Evolutionary conservation across 2,329 filamentous ascomycete species (phyloP).

Genomic region (Didymella pomorum): DNA sequence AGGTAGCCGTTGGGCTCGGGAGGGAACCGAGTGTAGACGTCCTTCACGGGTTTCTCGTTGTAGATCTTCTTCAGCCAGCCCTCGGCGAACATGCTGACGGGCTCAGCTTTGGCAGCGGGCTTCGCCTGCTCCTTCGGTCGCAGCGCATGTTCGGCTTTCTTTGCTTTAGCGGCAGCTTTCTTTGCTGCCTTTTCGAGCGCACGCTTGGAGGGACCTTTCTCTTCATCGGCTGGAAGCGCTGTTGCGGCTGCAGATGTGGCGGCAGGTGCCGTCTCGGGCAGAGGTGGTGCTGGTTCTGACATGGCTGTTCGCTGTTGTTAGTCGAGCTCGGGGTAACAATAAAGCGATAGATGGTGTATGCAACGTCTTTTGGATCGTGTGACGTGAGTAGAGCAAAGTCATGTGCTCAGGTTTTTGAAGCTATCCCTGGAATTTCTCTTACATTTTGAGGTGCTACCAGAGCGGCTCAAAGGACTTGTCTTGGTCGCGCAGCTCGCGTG

Average conservation of each 20-base stretch:
- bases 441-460: constrained; percentile 1
- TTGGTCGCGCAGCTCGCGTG: constrained; percentile 24
- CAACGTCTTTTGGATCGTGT: not conserved
- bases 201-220: constrained; percentile 56
- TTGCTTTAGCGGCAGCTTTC: constrained; percentile 56
- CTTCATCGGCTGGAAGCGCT: constrained; percentile 29
- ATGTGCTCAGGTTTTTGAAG: too few relatives aligned
- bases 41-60: constrained; percentile 57
- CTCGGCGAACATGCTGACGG: constrained; percentile 55
- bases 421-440: not conserved
- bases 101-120: constrained; percentile 37
- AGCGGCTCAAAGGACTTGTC: not conserved
- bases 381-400: not conserved
- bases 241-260: constrained; percentile 14
- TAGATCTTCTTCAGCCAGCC: constrained; percentile 61
- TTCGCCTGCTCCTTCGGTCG: constrained; percentile 52
- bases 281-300: constrained; percentile 35
- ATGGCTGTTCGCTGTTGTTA: constrained; percentile 25
- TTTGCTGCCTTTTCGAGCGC: constrained; percentile 60
- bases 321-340: constrained; percentile 10
- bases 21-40: constrained; percentile 60
- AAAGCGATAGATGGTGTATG: not conserved
- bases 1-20: constrained; percentile 86
- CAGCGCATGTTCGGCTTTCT: constrained; percentile 54
- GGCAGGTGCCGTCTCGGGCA: constrained; percentile 21